Evolutionary conservation across 257 asterid species (phyloP), one percentile per base, ranked within the genome.

Genomic region (Craterostigma plantagineum): DNA sequence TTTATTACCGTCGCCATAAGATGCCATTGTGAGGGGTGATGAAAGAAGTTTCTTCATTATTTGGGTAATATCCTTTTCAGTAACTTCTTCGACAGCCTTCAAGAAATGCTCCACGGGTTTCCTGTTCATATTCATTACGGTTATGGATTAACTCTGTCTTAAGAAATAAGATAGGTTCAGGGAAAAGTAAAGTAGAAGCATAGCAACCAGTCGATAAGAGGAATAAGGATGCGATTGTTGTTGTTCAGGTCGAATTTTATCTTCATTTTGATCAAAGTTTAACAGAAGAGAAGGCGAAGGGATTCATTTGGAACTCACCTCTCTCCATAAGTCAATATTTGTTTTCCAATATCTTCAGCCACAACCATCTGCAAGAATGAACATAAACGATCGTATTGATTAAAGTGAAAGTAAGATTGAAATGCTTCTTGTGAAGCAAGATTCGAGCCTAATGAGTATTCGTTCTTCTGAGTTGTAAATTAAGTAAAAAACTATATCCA

Each of bases 1-100:
- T 23, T 33, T 36, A 15, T 42, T 23, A 87, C 98, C 98, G 23
- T 83, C 93, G 64, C 98, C 95, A 38, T 76, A 77, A 14, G 92
- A 79, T 44, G 95, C 98, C 92, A 87, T 61, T 49, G 95, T 76
- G 48, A 87, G 91, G 39, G 95, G 98, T 34, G 91, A 70, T 11
- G 68, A 40, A 13, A 87, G 15, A 41, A 87, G 92, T 56, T 68
- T 70, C 45, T 55, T 60, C 11, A 65, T 69, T 15, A 51, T n/a
- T 6, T 54, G 33, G 43, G 76, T 38, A 48, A 87, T 74, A 64
- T 82, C 95, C 33, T 65, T 51, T 10, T 50, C 48, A 17, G 82
- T 52, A 49, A 87, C 60, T 38, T 59, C 65, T 17, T 87, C 95
- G 23, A 87, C 53, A 7, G 59, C 56, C 61, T 60, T 63, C 81